phyloP scores from a whole-genome alignment of 345 rosid genomes.

The Ceriops decandra region DNA sequence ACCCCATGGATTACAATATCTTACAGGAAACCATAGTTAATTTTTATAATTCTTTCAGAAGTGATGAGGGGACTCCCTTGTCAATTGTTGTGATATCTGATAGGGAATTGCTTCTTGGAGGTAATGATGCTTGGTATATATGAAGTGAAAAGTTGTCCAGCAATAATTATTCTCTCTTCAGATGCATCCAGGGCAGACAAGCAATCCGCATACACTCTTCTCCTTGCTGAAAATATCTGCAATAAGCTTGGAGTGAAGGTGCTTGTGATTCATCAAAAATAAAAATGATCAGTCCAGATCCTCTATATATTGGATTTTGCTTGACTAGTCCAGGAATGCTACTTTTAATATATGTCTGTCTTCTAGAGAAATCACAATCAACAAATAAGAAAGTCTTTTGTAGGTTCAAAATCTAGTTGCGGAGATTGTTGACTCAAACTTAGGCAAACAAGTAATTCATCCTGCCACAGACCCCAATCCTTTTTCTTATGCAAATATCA shows the following conservation, averaged over 20 bases:
- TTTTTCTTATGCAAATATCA: conserved; percentile 11
- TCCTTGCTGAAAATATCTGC: conserved; percentile 92
- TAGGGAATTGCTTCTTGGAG: conserved; percentile 80
- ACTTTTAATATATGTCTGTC: neutral
- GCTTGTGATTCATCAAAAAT: conserved; percentile 7
- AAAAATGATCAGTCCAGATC: neutral
- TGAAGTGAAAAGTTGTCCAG: conserved; percentile 4
- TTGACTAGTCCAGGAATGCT: neutral
- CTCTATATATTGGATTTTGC: neutral
- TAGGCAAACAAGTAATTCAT: conserved; percentile 81
- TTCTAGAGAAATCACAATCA: conserved; percentile 9
- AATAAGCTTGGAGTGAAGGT: conserved; percentile 79
- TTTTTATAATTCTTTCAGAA: conserved; percentile 48
- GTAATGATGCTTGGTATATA: conserved; percentile 31
- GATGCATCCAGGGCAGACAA: conserved; percentile 94
- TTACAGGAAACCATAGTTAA: conserved; percentile 58
- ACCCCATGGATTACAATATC: conserved; percentile 73
- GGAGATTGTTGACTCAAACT: conserved; percentile 82
- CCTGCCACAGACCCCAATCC: conserved; percentile 4
- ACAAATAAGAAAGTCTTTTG: conserved; percentile 13
- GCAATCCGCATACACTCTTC: conserved; percentile 81
- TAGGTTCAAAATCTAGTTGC: conserved; percentile 93
- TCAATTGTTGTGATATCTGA: conserved; percentile 82
- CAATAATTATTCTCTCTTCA: conserved; percentile 32
- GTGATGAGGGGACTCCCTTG: conserved; percentile 54